A percentile compares a stretch with the other conserved stretches of the same genome.
Conservation (phyloP, 1,139 yeast species). For the Kodamaea alishanica region DNA sequence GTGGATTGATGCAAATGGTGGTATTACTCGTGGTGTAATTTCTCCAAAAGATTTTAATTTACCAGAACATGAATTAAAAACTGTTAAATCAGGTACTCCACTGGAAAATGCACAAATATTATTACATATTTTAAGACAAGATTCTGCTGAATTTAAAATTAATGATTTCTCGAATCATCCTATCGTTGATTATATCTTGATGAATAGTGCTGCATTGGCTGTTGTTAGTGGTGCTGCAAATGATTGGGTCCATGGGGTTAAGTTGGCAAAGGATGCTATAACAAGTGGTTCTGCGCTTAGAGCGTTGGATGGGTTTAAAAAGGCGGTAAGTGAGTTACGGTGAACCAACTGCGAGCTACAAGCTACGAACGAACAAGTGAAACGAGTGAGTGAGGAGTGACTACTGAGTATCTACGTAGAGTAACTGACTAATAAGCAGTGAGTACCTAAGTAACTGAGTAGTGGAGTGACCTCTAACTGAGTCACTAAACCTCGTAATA, state of each 20-base stretch:
- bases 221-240: conserved; percentile 67
- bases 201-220: conserved; percentile 86
- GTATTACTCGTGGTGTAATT: conserved; percentile 32
- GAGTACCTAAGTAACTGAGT: too few relatives aligned
- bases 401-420: too few relatives aligned
- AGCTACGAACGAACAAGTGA: too few relatives aligned
- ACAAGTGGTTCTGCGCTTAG: conserved; percentile 59
- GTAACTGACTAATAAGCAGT: too few relatives aligned
- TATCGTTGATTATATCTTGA: conserved; percentile 76
- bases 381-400: too few relatives aligned
- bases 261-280: conserved; percentile 66
- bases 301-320: conserved; percentile 57
- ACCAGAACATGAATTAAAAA: conserved; percentile 62
- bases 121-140: conserved; percentile 53
- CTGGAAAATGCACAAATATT: conserved; percentile 71
- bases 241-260: conserved; percentile 75
- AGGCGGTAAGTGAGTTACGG: conserved; percentile 28
- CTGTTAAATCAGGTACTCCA: conserved; percentile 84
- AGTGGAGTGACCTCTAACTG: too few relatives aligned
- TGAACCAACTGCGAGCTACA: not conserved
- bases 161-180: conserved; percentile 45
- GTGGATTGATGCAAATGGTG: conserved; percentile 54
- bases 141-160: conserved; percentile 39
- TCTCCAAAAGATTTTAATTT: conserved; percentile 76
- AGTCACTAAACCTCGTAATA: too few relatives aligned